A percentile compares a stretch with the other conserved stretches of the same genome.
These are phyloP conservation scores for Suillus fuscotomentosus DNA, from an alignment of 768 basidiomycete species.

Conservation along the genomic window DNA sequence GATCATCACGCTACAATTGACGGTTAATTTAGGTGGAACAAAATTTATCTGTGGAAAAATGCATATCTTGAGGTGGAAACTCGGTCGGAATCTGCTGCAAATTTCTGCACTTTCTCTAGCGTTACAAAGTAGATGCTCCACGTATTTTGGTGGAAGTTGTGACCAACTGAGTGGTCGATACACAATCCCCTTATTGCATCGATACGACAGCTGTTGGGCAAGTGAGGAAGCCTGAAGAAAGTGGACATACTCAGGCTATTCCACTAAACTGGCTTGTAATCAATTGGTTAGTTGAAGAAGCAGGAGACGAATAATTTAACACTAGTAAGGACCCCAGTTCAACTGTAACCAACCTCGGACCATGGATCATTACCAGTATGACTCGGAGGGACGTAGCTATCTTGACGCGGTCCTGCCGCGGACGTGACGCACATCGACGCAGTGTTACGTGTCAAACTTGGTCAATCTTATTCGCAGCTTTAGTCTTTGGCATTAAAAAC, in stretches of 20 bases:
- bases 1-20: conserved; percentile 21
- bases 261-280: too few species aligned
- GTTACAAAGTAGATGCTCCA: conserved; percentile 68
- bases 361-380: too few species aligned
- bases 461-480: too few species aligned
- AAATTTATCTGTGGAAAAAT: neutral
- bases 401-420: too few species aligned
- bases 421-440: too few species aligned
- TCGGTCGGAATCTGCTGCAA: conserved; percentile 55
- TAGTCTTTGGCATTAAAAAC: too few species aligned
- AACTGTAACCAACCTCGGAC: too few species aligned
- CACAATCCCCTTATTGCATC: neutral
- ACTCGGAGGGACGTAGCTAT: too few species aligned
- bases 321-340: too few species aligned
- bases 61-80: neutral
- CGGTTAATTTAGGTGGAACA: neutral
- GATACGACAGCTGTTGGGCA: neutral
- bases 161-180: neutral
- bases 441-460: too few species aligned
- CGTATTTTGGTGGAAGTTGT: neutral
- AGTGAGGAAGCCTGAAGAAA: neutral
- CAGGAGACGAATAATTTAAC: neutral
- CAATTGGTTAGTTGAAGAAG: too few species aligned
- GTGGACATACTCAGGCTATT: neutral
- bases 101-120: conserved; percentile 88